phyloP scores from a whole-genome alignment of 257 asterid genomes.

The Nyctanthes arbortristis region DNA sequence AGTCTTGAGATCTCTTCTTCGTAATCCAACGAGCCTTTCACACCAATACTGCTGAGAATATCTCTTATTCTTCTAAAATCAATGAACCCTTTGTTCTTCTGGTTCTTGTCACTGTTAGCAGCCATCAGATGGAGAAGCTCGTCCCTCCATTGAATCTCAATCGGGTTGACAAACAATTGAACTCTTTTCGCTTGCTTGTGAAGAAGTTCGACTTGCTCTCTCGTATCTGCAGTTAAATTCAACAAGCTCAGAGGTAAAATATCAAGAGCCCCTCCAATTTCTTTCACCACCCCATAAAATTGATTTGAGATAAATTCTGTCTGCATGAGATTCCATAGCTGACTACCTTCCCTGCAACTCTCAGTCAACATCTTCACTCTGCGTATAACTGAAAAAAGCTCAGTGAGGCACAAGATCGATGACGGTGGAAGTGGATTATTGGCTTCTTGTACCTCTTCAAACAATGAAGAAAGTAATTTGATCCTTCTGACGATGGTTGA shows the following conservation, averaged over 20 bases:
- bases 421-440: slow-evolving; percentile 67
- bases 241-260: slow-evolving; percentile 80
- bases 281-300: slow-evolving; percentile 46
- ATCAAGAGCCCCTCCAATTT: slow-evolving; percentile 76
- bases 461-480: slow-evolving; percentile 60
- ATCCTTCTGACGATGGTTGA: slow-evolving; percentile 60
- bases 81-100: slow-evolving; percentile 39
- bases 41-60: slow-evolving; percentile 50
- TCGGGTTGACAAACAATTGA: slow-evolving; percentile 41
- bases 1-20: slow-evolving; percentile 74
- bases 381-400: slow-evolving; percentile 55
- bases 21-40: slow-evolving; percentile 39
- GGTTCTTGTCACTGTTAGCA: slow-evolving; percentile 30
- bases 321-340: slow-evolving; percentile 74
- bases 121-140: slow-evolving; percentile 54
- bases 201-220: slow-evolving; percentile 81
- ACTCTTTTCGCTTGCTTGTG: slow-evolving; percentile 72
- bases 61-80: slow-evolving; percentile 42
- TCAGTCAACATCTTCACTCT: slow-evolving; percentile 51
- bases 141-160: slow-evolving; percentile 53
- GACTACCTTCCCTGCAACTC: slow-evolving; percentile 57
- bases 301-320: slow-evolving; percentile 59
- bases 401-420: slow-evolving; percentile 67
- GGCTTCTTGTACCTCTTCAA: slow-evolving; percentile 69
- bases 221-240: slow-evolving; percentile 55